Conservation (phyloP, 441 rosid species). For the Oxalis stricta region DNA sequence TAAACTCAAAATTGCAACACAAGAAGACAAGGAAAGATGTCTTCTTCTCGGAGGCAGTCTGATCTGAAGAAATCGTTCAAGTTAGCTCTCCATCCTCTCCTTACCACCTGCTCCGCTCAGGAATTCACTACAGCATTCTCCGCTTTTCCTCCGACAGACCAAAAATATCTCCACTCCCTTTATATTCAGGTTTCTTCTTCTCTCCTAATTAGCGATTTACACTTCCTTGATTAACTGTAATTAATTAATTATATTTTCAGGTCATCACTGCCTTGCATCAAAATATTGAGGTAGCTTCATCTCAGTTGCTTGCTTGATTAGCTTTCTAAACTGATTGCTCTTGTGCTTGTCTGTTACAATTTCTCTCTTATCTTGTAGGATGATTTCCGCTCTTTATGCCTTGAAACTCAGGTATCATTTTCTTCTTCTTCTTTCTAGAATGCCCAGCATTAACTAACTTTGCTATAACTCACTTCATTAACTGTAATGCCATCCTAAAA, state of each 20-base stretch:
- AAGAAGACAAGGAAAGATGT: neutral
- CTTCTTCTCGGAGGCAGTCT: conserved; percentile 22
- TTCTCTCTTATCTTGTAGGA: conserved; percentile 26
- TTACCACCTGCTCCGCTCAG: conserved; percentile 45
- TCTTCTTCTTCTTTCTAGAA: neutral
- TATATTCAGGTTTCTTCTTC: conserved; percentile 27
- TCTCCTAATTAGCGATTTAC: too few relatives aligned
- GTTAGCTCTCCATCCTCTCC: conserved; percentile 43
- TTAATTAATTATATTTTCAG: too few relatives aligned
- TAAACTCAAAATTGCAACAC: too few relatives aligned
- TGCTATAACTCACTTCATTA: too few relatives aligned
- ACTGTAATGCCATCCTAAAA: too few relatives aligned
- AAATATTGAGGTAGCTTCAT: conserved; percentile 30
- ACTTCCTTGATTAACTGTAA: too few relatives aligned
- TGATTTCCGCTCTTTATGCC: conserved; percentile 39
- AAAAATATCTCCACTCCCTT: conserved; percentile 26
- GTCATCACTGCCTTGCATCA: conserved; percentile 46
- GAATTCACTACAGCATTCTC: conserved; percentile 38
- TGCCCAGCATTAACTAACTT: too few relatives aligned
- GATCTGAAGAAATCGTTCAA: conserved; percentile 44
- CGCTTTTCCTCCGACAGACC: conserved; percentile 21
- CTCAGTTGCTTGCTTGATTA: neutral
- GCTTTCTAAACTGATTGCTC: too few relatives aligned
- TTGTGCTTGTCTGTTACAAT: neutral
- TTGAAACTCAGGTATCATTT: conserved; percentile 35